Base-by-base conservation (phyloP, 148 eudicot genomes). In the Limonium bicolor region DNA sequence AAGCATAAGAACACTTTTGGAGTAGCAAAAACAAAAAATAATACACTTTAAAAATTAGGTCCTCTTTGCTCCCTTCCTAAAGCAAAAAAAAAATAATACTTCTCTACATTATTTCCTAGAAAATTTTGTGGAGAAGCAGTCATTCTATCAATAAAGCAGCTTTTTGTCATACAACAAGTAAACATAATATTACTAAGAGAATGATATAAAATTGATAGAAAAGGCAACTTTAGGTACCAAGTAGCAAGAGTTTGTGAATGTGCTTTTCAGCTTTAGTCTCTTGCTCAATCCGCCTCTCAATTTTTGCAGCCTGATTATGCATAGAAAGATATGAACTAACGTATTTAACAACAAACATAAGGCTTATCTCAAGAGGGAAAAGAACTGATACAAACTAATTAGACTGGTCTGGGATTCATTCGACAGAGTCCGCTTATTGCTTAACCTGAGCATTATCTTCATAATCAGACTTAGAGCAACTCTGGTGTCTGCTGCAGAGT, bases 221-320 rank as follows among this genome's bases (percentile, higher is more conserved):
- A 13, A 43, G 11, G 9, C 30, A 41, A 23, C 26, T 48, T 30
- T 29, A 30, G 35, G 39, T 69, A 82, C 96, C 97, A 61, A 88
- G 94, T 63, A 88, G 55, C 20, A 88, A 64, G 46, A 88, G 94
- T 53, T 83, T 88, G 50, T 88, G 97, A 43, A 88, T 80, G 68
- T 88, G 97, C 51, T 70, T 77, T 40, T 88, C 97, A 13, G 97
- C 94, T 50, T 75, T 80, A 32, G 94, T 69, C 57, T 82, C 90
- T 61, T 70, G 90, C 67, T 71, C 83, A 56, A 83, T 88, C 53
- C 92, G 80, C 48, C 92, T 72, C 60, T 88, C 94, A 26, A 88
- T 88, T 49, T 88, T 92, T 19, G 71, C 86, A 31, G 94, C 73
- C 94, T 88, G 74, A 37, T 46, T 43, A 36, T 31, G 7, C n/a